Evolutionary conservation across 805 yeast species (phyloP).

Genomic region (Kodamaea restingae): DNA sequence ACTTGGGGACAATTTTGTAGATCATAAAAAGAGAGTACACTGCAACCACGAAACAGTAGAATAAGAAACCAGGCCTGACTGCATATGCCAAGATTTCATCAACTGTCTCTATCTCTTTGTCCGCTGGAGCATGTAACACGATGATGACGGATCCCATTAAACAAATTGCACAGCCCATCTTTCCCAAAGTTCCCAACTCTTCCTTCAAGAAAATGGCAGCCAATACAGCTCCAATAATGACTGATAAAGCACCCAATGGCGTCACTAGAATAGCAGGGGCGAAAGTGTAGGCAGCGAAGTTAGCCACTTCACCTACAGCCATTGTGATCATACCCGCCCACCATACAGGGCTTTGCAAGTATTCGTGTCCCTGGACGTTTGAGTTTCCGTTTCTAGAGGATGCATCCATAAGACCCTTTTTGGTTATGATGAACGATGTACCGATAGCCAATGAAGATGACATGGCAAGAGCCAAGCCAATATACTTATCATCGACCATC

Average conservation of each 20-base stretch:
- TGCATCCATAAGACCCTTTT: conserved; percentile 76
- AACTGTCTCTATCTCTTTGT: conserved; percentile 80
- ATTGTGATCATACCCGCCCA: conserved; percentile 88
- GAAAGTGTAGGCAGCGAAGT: conserved; percentile 91
- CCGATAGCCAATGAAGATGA: conserved; percentile 88
- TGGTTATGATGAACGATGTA: conserved; percentile 83
- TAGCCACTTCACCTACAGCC: conserved; percentile 90
- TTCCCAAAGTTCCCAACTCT: conserved; percentile 82
- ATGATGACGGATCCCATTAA: conserved; percentile 83
- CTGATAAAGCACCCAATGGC: conserved; percentile 86
- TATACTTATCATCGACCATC: conserved; percentile 75
- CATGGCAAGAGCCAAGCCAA: conserved; percentile 84
- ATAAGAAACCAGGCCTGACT: conserved; percentile 67
- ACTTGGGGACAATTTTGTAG: conserved; percentile 73
- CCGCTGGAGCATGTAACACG: conserved; percentile 92
- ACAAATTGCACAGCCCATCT: conserved; percentile 91
- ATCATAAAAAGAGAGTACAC: conserved; percentile 74
- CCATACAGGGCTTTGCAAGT: conserved; percentile 84
- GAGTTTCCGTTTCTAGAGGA: conserved; percentile 44
- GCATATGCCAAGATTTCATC: conserved; percentile 85
- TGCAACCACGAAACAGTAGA: conserved; percentile 60
- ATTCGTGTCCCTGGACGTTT: conserved; percentile 68
- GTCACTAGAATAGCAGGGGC: conserved; percentile 93
- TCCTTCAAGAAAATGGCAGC: conserved; percentile 84
- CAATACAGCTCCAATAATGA: conserved; percentile 85